Evolutionary conservation across 805 yeast genomes (phyloP).

Genomic region (Pichia nakasei): DNA sequence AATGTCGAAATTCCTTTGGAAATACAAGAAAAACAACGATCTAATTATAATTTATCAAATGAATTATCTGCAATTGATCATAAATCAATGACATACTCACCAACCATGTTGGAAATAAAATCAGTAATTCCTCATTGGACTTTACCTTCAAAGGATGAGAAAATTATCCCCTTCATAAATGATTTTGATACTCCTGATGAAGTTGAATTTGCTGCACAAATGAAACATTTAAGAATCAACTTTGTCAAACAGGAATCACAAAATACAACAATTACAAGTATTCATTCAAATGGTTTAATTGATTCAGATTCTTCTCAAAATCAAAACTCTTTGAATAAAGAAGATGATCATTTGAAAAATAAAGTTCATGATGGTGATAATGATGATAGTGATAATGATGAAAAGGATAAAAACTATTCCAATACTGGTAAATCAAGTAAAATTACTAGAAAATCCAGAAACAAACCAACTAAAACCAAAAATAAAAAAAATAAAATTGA

Average conservation of each 20-base stretch:
- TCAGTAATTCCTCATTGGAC: conserved; percentile 17
- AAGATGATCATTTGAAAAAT: too few species aligned
- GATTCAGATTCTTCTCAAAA: neutral
- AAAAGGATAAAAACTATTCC: too few species aligned
- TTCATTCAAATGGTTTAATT: neutral
- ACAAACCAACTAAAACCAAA: neutral
- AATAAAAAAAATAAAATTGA: neutral
- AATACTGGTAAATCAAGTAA: too few species aligned
- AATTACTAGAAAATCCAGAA: too few species aligned
- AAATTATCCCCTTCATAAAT: conserved; percentile 15
- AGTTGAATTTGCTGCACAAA: conserved; percentile 37
- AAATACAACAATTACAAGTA: conserved; percentile 1
- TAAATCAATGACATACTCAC: conserved; percentile 14
- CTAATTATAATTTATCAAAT: neutral
- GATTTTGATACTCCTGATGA: conserved; percentile 44
- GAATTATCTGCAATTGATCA: conserved; percentile 13
- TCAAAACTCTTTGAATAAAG: neutral
- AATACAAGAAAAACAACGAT: neutral
- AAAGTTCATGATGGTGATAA: too few species aligned
- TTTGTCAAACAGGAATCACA: conserved; percentile 11
- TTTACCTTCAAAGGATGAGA: neutral
- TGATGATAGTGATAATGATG: neutral
- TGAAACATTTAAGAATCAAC: conserved; percentile 36
- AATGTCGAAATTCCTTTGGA: neutral
- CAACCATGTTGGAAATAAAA: conserved; percentile 19